Base-by-base conservation (phyloP, 2,329 filamentous ascomycete genomes). In the Alternaria angustiovoidea region DNA sequence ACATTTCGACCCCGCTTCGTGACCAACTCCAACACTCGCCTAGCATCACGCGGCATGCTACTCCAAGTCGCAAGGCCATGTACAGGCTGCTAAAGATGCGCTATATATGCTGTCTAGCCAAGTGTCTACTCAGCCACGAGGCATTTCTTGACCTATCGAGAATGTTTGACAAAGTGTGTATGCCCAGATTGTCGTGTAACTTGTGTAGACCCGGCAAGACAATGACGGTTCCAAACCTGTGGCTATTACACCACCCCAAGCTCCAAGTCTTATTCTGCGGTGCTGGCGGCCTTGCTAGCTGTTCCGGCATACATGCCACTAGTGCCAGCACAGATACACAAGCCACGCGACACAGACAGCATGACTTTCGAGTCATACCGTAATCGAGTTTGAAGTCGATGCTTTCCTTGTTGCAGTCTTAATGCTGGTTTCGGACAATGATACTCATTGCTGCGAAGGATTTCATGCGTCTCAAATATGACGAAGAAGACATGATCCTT, bases 111-210 rank as follows among this genome's bases (percentile, higher is more conserved):
- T 51, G 43, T 42, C 54, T 47, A 44, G 58, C 62, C 59, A 64
- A 65, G 54, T 42, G 14, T 11, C 38, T 38, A 16, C 60, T 52
- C 46, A 38, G 22, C 26, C 47, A 43, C 57, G 54, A 59, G 52
- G 47, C 55, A 57, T 63, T 59, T 54, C 47, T 61, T 53, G 57
- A 61, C 64, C 57, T 61, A 52, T 64, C 30, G 55, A 42, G 22
- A 36, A 36, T 53, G 30, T 22, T 49, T 26, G 32, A 42, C 41
- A 30, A 36, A 14, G 22, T 12, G 18, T 28, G 39, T 26, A 39
- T 54, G 57, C 63, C 64, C 58, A 65, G 61, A 48, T 48, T n/a
- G 16, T 24, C 7, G 64, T 68, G 65, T 68, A 63, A 67, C 64
- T 47, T n/a, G n/a, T 34, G 53, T 62, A 67, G 61, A 26, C 49